A percentile compares a stretch with the other conserved stretches of the same genome.
Evolutionary conservation across 306 rosid genomes (phyloP).

Genomic region (Cicer yamashitae): DNA sequence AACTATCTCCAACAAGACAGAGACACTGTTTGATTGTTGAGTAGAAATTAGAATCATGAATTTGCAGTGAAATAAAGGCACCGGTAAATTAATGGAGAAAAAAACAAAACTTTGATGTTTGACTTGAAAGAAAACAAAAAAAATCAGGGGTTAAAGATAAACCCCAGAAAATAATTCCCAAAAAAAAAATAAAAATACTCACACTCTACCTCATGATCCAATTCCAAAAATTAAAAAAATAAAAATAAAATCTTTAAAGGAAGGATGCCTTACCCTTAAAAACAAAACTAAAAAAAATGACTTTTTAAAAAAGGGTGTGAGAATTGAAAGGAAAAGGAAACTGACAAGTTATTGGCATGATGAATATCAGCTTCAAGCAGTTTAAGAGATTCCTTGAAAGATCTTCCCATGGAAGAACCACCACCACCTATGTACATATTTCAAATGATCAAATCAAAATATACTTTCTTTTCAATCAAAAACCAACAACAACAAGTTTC

Average conservation of each 20-base stretch:
- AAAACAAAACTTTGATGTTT: not conserved
- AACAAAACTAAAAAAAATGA: constrained; percentile 9
- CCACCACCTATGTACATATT: constrained; percentile 66
- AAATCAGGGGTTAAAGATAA: constrained; percentile 33
- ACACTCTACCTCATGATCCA: constrained; percentile 30
- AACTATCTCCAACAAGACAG: constrained; percentile 11
- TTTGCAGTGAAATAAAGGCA: constrained; percentile 6
- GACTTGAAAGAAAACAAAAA: constrained; percentile 38
- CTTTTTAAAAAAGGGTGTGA: not conserved
- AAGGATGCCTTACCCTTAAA: not conserved
- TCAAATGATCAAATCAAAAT: constrained; percentile 4
- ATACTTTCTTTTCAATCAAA: not conserved
- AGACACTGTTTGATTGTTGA: not conserved
- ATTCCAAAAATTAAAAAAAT: not conserved
- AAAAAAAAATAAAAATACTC: not conserved
- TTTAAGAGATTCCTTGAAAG: constrained; percentile 95
- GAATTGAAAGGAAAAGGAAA: constrained; percentile 18
- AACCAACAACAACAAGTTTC: constrained; percentile 20
- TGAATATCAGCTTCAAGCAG: constrained; percentile 98
- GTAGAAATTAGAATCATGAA: constrained; percentile 2
- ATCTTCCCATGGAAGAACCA: constrained; percentile 79
- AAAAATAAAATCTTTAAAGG: not conserved
- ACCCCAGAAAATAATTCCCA: constrained; percentile 39
- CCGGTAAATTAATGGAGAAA: not conserved
- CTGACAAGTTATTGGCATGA: constrained; percentile 94